Base-by-base conservation (phyloP, 805 yeast species). In the Starmerella khaoyaiensis region DNA sequence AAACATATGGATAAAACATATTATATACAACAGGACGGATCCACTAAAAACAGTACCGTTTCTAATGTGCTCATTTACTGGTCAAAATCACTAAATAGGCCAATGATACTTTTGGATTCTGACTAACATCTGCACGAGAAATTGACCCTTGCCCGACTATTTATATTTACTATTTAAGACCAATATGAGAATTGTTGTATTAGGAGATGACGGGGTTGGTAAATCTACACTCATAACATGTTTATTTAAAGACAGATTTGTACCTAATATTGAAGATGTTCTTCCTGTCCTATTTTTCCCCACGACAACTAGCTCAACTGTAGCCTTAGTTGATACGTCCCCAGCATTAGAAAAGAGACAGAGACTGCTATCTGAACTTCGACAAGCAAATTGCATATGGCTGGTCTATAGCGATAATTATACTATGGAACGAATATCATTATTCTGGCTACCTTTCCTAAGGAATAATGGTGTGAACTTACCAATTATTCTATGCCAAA, bases 361-460 rank as follows among this genome's bases (percentile, higher is more conserved):
- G 1, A 54, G 61, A 0, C 59, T 90, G 11, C 81, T 79, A 40
- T 63, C 68, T 22, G 94, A 83, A 54, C 69, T 90, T 45, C 68
- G 93, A 32, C 68, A 71, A 36, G 90, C 96, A 0, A 87, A 81
- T 57, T 96, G 84, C 11, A 79, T 90, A 2, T 79, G 95, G 87
- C 67, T 90, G n/a, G 83, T 90, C 0, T 90, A 86, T 54, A 72
- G 90, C 3, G 97, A 86, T 53, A 94, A 84, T 52, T 90, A 84
- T 54, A 83, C 97, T 0, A 90, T 84, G 54, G 97, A 90, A 55
- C 67, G 97, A 32, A 73, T 90, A 4, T 75, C 94, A 2, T 63
- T 87, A 18, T 84, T 84, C 56, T 90, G 99, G 99, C 76, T 90
- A 70, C 90, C 93, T 35, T 71, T 78, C 65, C 78, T 90, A 51